Evolutionary conservation across 345 rosid genomes (phyloP).

Genomic region (Populus nigra): DNA sequence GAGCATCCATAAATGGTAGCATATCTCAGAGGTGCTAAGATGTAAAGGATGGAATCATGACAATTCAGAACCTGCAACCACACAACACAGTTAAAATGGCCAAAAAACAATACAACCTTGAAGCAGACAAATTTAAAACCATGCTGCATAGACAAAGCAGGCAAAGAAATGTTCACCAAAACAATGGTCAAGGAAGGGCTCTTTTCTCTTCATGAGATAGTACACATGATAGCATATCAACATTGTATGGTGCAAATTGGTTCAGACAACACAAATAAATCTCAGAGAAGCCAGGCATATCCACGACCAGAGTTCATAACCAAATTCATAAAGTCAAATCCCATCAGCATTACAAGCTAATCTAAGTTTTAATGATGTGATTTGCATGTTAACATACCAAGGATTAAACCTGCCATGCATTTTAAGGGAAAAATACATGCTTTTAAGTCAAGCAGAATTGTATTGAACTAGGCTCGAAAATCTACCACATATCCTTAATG

Average conservation of each 20-base stretch:
- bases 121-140: not conserved
- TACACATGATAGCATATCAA: not conserved
- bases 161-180: not conserved
- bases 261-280: not conserved
- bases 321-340: not conserved
- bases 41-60: slow-evolving; percentile 91
- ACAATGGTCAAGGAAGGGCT: not conserved
- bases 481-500: not conserved
- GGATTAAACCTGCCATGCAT: not conserved
- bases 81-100: slow-evolving; percentile 11
- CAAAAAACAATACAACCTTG: not conserved
- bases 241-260: not conserved
- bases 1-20: slow-evolving; percentile 95
- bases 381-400: not conserved
- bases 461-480: not conserved
- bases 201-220: not conserved
- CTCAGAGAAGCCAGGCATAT: not conserved
- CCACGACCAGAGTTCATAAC: not conserved
- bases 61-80: slow-evolving; percentile 83
- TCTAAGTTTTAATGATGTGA: not conserved
- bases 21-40: slow-evolving; percentile 88
- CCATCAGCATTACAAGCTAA: not conserved
- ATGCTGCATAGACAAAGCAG: not conserved
- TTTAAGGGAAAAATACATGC: not conserved
- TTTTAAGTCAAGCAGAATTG: not conserved